Evolutionary conservation across 164 flowering plant species (phyloP).

Genomic region (Chimonanthus salicifolius): DNA sequence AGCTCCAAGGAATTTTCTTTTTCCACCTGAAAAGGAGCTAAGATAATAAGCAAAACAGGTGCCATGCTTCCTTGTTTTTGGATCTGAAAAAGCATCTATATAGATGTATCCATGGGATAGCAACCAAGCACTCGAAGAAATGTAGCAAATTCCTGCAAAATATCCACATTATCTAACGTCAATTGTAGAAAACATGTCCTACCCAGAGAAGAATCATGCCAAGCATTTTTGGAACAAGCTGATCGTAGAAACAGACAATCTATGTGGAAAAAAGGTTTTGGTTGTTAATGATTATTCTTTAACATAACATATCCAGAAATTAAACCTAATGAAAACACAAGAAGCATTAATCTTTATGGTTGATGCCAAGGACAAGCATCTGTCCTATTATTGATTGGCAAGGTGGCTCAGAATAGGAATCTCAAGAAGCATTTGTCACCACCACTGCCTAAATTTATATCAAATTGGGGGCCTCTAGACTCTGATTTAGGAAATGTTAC

Average conservation of each 20-base stretch:
- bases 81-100: slow-evolving; percentile 17
- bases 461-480: too few relatives aligned
- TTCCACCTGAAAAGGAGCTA: slow-evolving; percentile 8
- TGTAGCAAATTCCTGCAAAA: slow-evolving; percentile 47
- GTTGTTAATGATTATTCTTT: not conserved
- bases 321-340: not conserved
- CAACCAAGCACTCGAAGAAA: slow-evolving; percentile 52
- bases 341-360: not conserved
- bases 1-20: slow-evolving; percentile 3
- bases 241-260: not conserved
- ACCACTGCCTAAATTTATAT: too few relatives aligned
- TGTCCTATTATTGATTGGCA: too few relatives aligned
- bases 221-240: not conserved
- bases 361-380: not conserved
- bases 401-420: too few relatives aligned
- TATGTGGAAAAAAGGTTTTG: not conserved
- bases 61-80: slow-evolving; percentile 5
- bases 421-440: too few relatives aligned
- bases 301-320: not conserved
- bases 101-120: slow-evolving; percentile 54
- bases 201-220: not conserved
- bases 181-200: not conserved
- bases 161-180: not conserved
- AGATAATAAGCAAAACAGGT: slow-evolving; percentile 1
- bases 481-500: too few relatives aligned